A percentile compares a stretch with the other conserved stretches of the same genome.
Evolutionary conservation across 352 stramenopile species (phyloP).

Genomic region (Phytophthora quininea): DNA sequence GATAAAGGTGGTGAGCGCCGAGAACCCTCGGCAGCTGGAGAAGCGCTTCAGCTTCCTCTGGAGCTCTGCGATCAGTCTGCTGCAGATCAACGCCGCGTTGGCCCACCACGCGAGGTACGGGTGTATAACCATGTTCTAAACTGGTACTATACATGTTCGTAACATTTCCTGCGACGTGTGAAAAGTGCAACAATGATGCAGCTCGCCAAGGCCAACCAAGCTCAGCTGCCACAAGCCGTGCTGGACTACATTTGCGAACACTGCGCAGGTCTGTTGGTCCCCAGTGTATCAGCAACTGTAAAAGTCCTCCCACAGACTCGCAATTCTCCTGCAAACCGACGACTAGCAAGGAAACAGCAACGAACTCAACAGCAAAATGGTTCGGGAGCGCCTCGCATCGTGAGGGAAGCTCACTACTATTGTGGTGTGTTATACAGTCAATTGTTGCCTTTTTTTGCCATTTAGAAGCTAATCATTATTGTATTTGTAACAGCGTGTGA

Average conservation of each 20-base stretch:
- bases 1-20: constrained; percentile 38
- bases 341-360: constrained; percentile 48
- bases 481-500: constrained; percentile 41
- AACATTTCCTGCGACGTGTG: neutral
- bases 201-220: constrained; percentile 37
- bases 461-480: constrained; percentile 7
- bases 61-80: constrained; percentile 53
- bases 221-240: constrained; percentile 47
- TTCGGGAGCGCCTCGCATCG: constrained; percentile 16
- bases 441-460: neutral
- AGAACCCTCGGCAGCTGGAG: constrained; percentile 63
- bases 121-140: neutral
- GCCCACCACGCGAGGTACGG: constrained; percentile 64
- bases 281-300: constrained; percentile 60
- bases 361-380: constrained; percentile 29
- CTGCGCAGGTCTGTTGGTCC: constrained; percentile 65
- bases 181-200: constrained; percentile 62
- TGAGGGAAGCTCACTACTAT: constrained; percentile 39
- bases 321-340: constrained; percentile 54
- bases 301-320: constrained; percentile 50
- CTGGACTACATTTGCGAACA: constrained; percentile 74
- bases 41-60: constrained; percentile 77
- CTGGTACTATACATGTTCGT: neutral
- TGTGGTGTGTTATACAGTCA: constrained; percentile 33
- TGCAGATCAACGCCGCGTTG: constrained; percentile 41